Base-by-base conservation (phyloP, 2,329 filamentous ascomycete genomes). In the Triangularia setosa region DNA sequence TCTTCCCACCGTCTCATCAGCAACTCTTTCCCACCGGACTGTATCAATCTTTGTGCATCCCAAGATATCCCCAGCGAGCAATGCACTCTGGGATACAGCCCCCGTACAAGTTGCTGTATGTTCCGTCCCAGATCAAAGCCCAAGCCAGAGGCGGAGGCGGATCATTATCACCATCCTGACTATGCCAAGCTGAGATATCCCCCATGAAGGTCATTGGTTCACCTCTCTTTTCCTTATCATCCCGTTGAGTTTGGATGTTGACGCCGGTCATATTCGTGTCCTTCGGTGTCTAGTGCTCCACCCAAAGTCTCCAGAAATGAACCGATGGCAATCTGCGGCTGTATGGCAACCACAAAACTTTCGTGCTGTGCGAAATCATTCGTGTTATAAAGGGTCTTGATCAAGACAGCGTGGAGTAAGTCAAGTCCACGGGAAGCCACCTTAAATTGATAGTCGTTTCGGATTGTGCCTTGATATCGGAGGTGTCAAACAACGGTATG, bases 341-440 rank as follows among this genome's bases (percentile, higher is more conserved):
- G 75, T 65, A 73, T 73, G 54, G 71, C 71, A 3, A 67, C 64
- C 5, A 77, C 74, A 68, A 78, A 75, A 65, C 60, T 3, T 23
- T 64, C 57, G 54, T 66, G 62, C 35, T 61, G 16, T 2, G 28
- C 56, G 18, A 28, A 14, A n/a, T 40, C 35, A n/a, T n/a, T 40
- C n/a, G 35, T 40, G 35, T 40, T n/a, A 7, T 40, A 40, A 40
- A 14, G 35, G 14, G 35, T 52, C 3, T 58, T 35, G 53, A 65
- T 63, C 5, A 66, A 23, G 21, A 64, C 60, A 12, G 12, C 53
- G 28, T 56, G 60, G 9, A 65, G 30, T 3, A 60, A 35, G 5
- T n/a, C 21, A 9, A 65, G 60, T 18, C 63, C 63, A 14, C 30
- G 27, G 12, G 40, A 24, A 3, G 40, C 40, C 33, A 52, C 53